These are phyloP conservation scores for Meyerozyma elateridarum DNA, from an alignment of 1,139 yeast species.

Conservation along the genomic window DNA sequence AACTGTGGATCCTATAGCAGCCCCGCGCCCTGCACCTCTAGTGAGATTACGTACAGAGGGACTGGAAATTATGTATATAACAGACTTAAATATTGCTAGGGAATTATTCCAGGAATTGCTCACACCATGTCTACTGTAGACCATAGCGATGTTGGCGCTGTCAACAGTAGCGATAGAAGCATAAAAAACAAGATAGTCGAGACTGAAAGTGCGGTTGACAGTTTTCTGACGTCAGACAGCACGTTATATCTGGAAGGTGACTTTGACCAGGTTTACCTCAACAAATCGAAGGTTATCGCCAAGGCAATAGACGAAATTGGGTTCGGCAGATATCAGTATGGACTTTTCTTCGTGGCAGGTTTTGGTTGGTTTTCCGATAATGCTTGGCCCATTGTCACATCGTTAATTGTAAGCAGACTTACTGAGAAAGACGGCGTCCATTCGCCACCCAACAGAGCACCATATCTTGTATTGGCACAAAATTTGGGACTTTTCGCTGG, in stretches of 20 bases:
- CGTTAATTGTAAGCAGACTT: constrained; percentile 31
- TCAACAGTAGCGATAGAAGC: too few species aligned
- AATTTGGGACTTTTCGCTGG: constrained; percentile 41
- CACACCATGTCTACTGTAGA: too few species aligned
- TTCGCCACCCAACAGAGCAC: constrained; percentile 29
- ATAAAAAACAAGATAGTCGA: neutral
- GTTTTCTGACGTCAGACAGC: neutral
- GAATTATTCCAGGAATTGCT: too few species aligned
- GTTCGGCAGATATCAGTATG: constrained; percentile 38
- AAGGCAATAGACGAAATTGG: constrained; percentile 38
- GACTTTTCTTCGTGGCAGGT: constrained; percentile 40
- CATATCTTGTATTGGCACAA: constrained; percentile 38
- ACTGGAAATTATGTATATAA: too few species aligned
- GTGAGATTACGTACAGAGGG: too few species aligned
- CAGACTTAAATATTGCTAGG: too few species aligned
- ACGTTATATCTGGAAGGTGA: constrained; percentile 19
- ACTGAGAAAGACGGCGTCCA: constrained; percentile 37
- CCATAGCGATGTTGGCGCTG: too few species aligned
- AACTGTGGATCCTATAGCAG: too few species aligned
- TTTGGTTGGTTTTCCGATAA: constrained; percentile 45
- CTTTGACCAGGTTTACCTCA: constrained; percentile 23
- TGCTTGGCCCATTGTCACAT: constrained; percentile 40
- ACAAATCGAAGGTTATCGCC: constrained; percentile 30
- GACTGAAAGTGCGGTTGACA: neutral
- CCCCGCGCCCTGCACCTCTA: too few species aligned